Evolutionary conservation across 2,329 filamentous ascomycete species (phyloP).

Genomic region (Alternaria gaisen): DNA sequence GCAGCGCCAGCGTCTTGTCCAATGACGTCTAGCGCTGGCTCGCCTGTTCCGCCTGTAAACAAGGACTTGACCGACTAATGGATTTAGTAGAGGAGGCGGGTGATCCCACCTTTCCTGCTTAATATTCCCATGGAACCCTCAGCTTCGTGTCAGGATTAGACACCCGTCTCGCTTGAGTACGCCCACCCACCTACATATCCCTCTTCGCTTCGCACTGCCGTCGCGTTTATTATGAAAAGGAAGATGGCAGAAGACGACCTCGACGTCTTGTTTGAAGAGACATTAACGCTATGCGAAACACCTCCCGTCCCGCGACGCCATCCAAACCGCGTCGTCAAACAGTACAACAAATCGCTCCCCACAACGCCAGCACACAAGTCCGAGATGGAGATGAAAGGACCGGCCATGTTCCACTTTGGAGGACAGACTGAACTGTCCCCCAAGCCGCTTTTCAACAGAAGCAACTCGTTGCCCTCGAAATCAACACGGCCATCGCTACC

Average conservation of each 20-base stretch:
- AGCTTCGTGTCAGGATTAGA: slow-evolving; percentile 25
- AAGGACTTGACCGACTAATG: slow-evolving; percentile 26
- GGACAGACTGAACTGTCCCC: slow-evolving; percentile 28
- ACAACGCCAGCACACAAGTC: slow-evolving; percentile 13
- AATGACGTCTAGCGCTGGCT: slow-evolving; percentile 29
- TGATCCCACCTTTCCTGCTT: slow-evolving; percentile 30
- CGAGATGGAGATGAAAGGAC: slow-evolving; percentile 19
- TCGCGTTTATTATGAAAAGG: slow-evolving; percentile 19
- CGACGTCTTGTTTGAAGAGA: slow-evolving; percentile 22
- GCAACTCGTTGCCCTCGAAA: slow-evolving; percentile 25
- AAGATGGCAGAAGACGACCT: slow-evolving; percentile 18
- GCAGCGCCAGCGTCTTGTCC: slow-evolving; percentile 15
- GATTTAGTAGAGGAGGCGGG: slow-evolving; percentile 26
- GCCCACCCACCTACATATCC: slow-evolving; percentile 1
- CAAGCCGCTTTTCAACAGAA: slow-evolving; percentile 39
- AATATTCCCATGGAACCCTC: slow-evolving; percentile 29
- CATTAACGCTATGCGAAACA: slow-evolving; percentile 24
- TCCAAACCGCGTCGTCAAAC: slow-evolving; percentile 24
- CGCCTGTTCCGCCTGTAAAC: slow-evolving; percentile 28
- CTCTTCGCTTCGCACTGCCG: slow-evolving; percentile 12
- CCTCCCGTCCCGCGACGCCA: slow-evolving; percentile 28
- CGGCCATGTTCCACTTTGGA: slow-evolving; percentile 18
- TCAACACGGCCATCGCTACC: slow-evolving; percentile 16
- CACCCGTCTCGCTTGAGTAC: slow-evolving; percentile 22
- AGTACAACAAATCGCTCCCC: slow-evolving; percentile 25